phyloP scores from a whole-genome alignment of 371 early-diverging fungal genomes.

The Umbelopsis sp. region DNA sequence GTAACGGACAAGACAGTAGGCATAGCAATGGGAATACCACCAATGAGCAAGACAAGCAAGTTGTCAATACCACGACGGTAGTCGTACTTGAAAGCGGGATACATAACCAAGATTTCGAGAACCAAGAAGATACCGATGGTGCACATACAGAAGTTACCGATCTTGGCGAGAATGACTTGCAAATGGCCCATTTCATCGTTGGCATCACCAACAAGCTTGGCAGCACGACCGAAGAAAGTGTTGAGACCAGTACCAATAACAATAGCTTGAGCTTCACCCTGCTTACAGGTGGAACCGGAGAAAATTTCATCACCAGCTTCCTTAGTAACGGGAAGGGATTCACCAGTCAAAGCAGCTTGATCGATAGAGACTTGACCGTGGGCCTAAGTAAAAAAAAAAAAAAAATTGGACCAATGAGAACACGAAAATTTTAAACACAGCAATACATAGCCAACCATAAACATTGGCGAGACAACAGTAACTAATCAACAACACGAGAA shows the following conservation, averaged over 20 bases:
- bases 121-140: conserved; percentile 73
- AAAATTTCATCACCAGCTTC: conserved; percentile 67
- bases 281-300: conserved; percentile 83
- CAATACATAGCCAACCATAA: neutral
- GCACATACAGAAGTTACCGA: conserved; percentile 83
- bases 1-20: conserved; percentile 86
- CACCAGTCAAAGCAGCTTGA: conserved; percentile 83
- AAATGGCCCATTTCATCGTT: conserved; percentile 83
- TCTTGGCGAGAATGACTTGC: conserved; percentile 81
- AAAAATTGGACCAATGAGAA: neutral
- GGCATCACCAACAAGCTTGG: conserved; percentile 74
- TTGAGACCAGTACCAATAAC: conserved; percentile 80
- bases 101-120: conserved; percentile 77
- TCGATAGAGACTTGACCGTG: conserved; percentile 62
- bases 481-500: neutral
- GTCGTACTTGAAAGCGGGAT: conserved; percentile 69
- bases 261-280: conserved; percentile 84
- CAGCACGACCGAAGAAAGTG: conserved; percentile 89
- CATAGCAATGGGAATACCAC: conserved; percentile 78
- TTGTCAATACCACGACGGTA: conserved; percentile 71
- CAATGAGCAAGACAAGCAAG: conserved; percentile 71
- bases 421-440: neutral
- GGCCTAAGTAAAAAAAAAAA: conserved; percentile 26
- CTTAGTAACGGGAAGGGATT: conserved; percentile 73
- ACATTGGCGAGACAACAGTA: neutral